Conservation (phyloP, 345 rosid genomes). For the Adansonia digitata region DNA sequence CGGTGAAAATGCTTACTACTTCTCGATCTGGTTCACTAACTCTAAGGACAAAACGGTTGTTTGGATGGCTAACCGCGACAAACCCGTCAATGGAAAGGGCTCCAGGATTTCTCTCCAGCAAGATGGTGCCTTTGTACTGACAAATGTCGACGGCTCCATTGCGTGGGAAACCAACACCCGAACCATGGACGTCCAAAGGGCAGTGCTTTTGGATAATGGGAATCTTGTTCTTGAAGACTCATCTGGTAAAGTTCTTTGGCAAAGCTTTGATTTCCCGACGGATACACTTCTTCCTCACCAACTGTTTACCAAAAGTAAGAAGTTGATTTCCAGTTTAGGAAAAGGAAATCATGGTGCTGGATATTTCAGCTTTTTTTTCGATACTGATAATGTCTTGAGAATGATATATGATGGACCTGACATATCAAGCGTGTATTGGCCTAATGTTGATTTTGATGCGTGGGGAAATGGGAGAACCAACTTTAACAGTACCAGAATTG, state of each 20-base stretch:
- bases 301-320: conserved; percentile 20
- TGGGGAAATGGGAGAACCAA: conserved; percentile 19
- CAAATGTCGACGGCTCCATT: conserved; percentile 26
- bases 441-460: neutral
- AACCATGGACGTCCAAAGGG: conserved; percentile 14
- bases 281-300: conserved; percentile 40
- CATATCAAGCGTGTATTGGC: conserved; percentile 42
- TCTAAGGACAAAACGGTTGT: conserved; percentile 26
- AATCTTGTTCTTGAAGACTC: conserved; percentile 31
- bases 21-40: conserved; percentile 39
- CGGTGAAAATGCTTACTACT: conserved; percentile 38
- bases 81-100: conserved; percentile 38
- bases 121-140: conserved; percentile 29
- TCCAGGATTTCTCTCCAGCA: conserved; percentile 27
- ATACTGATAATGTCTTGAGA: conserved; percentile 32
- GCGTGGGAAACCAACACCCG: conserved; percentile 32
- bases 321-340: conserved; percentile 26
- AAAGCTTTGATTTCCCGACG: no score
- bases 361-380: conserved; percentile 25
- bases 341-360: conserved; percentile 25
- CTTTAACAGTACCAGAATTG: conserved; percentile 33
- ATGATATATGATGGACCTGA: conserved; percentile 41
- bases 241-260: conserved; percentile 9
- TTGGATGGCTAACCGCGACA: conserved; percentile 43
- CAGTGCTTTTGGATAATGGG: conserved; percentile 35